phyloP scores from a whole-genome alignment of 2,329 filamentous ascomycete species.

The Exophiala mesophila region DNA sequence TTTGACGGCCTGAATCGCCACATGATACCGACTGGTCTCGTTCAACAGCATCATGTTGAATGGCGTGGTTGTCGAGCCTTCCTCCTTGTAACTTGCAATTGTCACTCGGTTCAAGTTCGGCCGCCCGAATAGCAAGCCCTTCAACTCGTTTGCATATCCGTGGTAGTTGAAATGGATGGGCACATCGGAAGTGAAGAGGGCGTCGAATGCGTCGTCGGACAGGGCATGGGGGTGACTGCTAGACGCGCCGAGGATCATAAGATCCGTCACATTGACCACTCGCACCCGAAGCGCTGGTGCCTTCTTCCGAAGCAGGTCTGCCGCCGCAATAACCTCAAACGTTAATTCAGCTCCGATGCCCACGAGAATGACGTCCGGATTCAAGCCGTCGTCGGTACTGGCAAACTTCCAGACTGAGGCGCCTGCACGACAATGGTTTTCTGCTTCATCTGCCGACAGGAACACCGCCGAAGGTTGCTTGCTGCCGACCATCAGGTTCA shows the following conservation, averaged over 20 bases:
- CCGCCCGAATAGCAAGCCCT: slow-evolving; percentile 58
- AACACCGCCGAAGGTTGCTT: slow-evolving; percentile 63
- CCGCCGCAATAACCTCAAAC: slow-evolving; percentile 60
- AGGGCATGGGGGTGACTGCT: slow-evolving; percentile 57
- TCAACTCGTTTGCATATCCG: slow-evolving; percentile 57
- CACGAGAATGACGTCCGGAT: slow-evolving; percentile 60
- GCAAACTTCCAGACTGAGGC: slow-evolving; percentile 60
- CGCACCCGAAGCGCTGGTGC: slow-evolving; percentile 53
- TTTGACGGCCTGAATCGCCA: slow-evolving; percentile 51
- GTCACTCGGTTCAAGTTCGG: slow-evolving; percentile 48
- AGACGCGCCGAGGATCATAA: slow-evolving; percentile 57
- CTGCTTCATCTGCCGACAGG: slow-evolving; percentile 55
- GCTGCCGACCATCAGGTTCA: slow-evolving; percentile 64
- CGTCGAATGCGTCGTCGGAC: slow-evolving; percentile 47
- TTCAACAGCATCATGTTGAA: slow-evolving; percentile 68
- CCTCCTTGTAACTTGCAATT: slow-evolving; percentile 59
- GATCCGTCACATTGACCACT: slow-evolving; percentile 61
- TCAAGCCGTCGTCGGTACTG: slow-evolving; percentile 50
- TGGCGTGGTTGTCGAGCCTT: slow-evolving; percentile 63
- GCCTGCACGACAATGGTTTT: slow-evolving; percentile 56
- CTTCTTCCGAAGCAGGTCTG: slow-evolving; percentile 48
- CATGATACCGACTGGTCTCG: slow-evolving; percentile 54
- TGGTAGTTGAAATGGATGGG: slow-evolving; percentile 64
- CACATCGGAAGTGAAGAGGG: slow-evolving; percentile 54
- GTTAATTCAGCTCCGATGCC: slow-evolving; percentile 63